Evolutionary conservation across 345 rosid species (phyloP).

Genomic region (Ailanthus altissimus): DNA sequence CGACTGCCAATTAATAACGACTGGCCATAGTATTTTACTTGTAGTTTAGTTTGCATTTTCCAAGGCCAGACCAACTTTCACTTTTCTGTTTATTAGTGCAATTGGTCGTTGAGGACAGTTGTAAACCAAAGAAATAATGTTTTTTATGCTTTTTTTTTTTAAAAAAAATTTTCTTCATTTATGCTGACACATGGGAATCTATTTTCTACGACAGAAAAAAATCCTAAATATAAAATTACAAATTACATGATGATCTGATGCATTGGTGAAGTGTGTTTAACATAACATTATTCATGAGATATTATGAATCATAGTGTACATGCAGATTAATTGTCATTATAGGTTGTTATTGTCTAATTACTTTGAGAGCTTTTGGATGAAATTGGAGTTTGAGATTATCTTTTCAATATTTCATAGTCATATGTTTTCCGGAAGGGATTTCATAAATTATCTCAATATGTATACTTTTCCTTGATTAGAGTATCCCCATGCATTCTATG

Average conservation of each 20-base stretch:
- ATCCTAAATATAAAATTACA: neutral
- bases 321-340: neutral
- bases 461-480: neutral
- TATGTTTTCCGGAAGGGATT: neutral
- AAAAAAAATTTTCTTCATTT: neutral
- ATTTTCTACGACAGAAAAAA: neutral
- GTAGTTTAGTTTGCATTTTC: slow-evolving; percentile 1
- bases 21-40: neutral
- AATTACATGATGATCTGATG: neutral
- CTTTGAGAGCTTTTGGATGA: neutral
- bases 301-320: neutral
- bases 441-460: neutral
- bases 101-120: neutral
- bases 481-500: neutral
- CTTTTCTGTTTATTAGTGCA: neutral
- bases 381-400: neutral
- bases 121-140: neutral
- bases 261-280: neutral
- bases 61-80: neutral
- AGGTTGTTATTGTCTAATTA: neutral
- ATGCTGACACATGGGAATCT: neutral
- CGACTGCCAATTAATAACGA: neutral
- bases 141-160: neutral
- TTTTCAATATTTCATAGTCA: neutral
- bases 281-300: neutral